Conservation (phyloP, 768 basidiomycete genomes). For the Cystobasidium onofrii region DNA sequence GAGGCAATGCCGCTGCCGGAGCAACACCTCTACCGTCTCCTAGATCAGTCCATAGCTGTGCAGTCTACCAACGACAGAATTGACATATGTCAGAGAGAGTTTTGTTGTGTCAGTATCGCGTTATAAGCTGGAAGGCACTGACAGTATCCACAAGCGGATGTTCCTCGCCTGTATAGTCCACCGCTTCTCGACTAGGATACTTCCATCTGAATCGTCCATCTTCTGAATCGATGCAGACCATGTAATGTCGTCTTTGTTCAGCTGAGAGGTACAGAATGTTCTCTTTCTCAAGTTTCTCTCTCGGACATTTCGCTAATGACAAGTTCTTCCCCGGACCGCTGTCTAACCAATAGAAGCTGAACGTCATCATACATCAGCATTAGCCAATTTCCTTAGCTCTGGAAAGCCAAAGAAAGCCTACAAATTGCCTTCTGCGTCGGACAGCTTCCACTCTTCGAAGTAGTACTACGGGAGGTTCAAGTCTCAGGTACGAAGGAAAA, state of each 20-base stretch:
- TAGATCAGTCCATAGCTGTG: conserved; percentile 6
- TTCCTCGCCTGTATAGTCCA: conserved; percentile 1
- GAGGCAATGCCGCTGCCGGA: neutral
- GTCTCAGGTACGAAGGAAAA: neutral
- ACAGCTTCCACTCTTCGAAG: conserved; percentile 21
- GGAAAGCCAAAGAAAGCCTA: neutral
- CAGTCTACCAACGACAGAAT: conserved; percentile 1
- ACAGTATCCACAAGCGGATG: conserved; percentile 30
- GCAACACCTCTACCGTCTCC: conserved; percentile 8
- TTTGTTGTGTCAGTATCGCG: no score
- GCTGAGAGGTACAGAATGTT: conserved; percentile 19
- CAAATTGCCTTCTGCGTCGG: conserved; percentile 16
- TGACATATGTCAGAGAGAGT: no score
- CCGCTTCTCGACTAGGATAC: neutral
- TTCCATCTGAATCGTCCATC: conserved; percentile 17
- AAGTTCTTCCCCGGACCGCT: neutral
- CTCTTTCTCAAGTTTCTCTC: conserved; percentile 19
- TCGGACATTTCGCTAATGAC: conserved; percentile 7
- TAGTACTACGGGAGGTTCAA: neutral
- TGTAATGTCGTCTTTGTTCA: conserved; percentile 19
- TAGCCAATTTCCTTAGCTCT: neutral
- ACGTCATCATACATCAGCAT: no score
- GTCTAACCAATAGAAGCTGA: conserved; percentile 23
- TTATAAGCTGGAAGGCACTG: neutral
- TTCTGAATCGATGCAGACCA: conserved; percentile 12